These are phyloP conservation scores for Rhizomucor pusillus DNA, from an alignment of 371 early-diverging fungal genomes.

Conservation along the genomic window DNA sequence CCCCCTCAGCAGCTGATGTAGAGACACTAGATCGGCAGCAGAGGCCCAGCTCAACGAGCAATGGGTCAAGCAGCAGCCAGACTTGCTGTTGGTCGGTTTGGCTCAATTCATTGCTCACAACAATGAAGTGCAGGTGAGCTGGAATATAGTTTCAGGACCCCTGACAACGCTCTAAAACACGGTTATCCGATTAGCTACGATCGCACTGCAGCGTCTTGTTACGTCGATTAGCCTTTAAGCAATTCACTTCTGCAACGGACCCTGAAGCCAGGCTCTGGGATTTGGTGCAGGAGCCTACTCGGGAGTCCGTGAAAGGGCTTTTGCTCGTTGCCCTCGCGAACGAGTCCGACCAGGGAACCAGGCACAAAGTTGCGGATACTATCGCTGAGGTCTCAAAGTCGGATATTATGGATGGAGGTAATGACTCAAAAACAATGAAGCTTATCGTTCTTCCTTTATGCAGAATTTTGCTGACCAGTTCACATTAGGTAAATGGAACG, in stretches of 20 bases:
- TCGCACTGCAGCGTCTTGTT: conserved; percentile 86
- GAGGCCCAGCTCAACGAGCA: conserved; percentile 72
- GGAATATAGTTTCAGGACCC: no score
- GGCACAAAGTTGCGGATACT: conserved; percentile 91
- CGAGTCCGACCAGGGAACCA: conserved; percentile 70
- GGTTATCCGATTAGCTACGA: conserved; percentile 62
- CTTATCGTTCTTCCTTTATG: background rate
- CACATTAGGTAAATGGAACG: conserved; percentile 76
- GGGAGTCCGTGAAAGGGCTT: conserved; percentile 63
- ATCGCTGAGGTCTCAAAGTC: conserved; percentile 84
- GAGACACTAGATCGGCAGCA: conserved; percentile 54
- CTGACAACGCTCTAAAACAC: no score
- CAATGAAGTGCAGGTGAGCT: conserved; percentile 53
- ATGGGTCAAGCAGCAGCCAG: conserved; percentile 70
- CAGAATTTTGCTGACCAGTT: conserved; percentile 1
- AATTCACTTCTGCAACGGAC: conserved; percentile 42
- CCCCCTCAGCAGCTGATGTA: background rate
- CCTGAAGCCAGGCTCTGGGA: conserved; percentile 69
- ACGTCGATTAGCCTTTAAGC: conserved; percentile 82
- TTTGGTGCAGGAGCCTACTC: conserved; percentile 61
- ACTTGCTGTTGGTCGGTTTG: conserved; percentile 66
- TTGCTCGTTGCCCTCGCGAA: conserved; percentile 74
- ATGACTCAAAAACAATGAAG: conserved; percentile 21
- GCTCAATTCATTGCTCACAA: conserved; percentile 59
- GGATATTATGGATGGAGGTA: conserved; percentile 63